These are phyloP conservation scores for Fraxinus platypoda DNA, from an alignment of 305 asterid species.

Conservation along the genomic window DNA sequence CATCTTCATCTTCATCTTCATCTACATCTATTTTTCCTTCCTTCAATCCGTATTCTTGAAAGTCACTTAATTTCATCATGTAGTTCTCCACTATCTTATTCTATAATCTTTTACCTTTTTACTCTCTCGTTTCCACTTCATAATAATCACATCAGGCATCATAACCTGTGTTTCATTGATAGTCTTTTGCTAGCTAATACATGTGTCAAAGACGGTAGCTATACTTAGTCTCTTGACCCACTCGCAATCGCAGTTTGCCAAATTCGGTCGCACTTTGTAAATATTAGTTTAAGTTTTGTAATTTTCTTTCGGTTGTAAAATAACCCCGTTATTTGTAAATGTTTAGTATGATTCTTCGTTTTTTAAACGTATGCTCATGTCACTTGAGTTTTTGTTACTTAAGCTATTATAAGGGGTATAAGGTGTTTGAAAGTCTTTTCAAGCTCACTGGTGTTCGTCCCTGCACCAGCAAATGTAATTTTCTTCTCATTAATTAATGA, in stretches of 20 bases:
- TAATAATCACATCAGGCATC: background rate
- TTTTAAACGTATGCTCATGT: background rate
- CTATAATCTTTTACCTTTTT: background rate
- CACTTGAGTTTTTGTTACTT: background rate
- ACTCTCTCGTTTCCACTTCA: background rate
- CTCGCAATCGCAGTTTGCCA: background rate
- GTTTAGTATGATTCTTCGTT: background rate
- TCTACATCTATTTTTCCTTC: background rate
- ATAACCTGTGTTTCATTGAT: background rate
- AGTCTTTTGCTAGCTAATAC: background rate
- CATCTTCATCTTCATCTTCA: background rate
- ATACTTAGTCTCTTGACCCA: background rate
- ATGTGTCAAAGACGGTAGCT: background rate
- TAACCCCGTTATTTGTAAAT: background rate
- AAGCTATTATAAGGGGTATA: background rate
- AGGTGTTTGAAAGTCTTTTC: background rate
- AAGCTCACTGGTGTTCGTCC: background rate
- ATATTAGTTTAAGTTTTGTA: background rate
- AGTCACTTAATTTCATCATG: background rate
- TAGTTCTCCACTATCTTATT: background rate
- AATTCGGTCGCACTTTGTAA: background rate
- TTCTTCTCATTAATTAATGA: background rate
- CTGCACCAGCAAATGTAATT: background rate
- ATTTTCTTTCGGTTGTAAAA: background rate
- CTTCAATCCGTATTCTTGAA: background rate